A percentile compares a stretch with the other conserved stretches of the same genome.
phyloP scores from a whole-genome alignment of 208 protist species.

The Trypanosomatidae sp. region DNA sequence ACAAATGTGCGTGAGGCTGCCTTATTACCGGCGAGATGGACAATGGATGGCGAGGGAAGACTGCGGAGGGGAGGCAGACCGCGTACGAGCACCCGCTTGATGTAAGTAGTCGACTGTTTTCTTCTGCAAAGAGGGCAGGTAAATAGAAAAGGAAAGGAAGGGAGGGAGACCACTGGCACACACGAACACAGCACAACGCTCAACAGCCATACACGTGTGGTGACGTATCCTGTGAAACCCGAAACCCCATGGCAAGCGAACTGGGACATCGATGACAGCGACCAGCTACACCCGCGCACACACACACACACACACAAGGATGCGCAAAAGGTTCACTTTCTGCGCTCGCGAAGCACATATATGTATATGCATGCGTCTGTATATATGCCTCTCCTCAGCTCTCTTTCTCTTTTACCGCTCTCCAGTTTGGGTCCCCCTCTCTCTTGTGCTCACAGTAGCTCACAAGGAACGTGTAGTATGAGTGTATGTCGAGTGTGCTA shows the following conservation, averaged over 20 bases:
- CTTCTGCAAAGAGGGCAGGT: neutral
- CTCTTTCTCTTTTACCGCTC: neutral
- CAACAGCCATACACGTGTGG: neutral
- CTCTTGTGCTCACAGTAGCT: neutral
- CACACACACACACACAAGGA: neutral
- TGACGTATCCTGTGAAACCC: neutral
- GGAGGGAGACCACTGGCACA: neutral
- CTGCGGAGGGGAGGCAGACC: neutral
- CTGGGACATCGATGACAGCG: neutral
- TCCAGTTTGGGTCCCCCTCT: neutral
- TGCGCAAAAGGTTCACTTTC: neutral
- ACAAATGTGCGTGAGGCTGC: slow-evolving; percentile 1
- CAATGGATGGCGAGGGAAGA: neutral
- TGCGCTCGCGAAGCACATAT: neutral
- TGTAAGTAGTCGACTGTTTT: slow-evolving; percentile 3
- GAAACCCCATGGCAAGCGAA: neutral
- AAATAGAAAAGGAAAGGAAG: no score
- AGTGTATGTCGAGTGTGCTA: neutral
- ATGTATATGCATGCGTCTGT: neutral
- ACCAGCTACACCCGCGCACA: neutral
- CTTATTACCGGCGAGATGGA: neutral
- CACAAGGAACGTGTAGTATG: no score
- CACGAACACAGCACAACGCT: neutral
- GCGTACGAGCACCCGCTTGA: neutral
- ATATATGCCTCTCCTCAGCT: neutral